Base-by-base conservation (phyloP, 768 basidiomycete species). In the Krasilnikovozyma curviuscula region DNA sequence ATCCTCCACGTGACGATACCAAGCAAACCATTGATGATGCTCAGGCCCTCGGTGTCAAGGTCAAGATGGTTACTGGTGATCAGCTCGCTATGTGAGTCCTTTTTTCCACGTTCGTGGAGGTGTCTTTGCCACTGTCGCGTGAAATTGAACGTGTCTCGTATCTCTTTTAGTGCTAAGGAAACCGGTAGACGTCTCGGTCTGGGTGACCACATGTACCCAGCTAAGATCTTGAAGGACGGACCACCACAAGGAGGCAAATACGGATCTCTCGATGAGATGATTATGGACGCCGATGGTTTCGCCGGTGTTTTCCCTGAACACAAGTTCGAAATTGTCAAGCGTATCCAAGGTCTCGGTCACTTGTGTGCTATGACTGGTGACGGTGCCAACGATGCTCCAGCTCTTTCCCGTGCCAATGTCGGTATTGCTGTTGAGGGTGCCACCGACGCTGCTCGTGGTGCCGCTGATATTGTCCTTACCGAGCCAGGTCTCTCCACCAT, bases 61-160 rank as follows among this genome's bases (percentile, higher is more conserved):
- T 97, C 65, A 97, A 97, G 80, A 97, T 97, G 91, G 91, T 95
- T 53, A 97, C 91, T n/a, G 91, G 91, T 72, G 91, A 97, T 65
- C 91, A 97, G 71, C 84, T 97, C 63, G 91, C 91, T 56, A 97
- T 97, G n/a, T n/a, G n/a, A n/a, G n/a, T n/a, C n/a, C n/a, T n/a
- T n/a, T n/a, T n/a, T n/a, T n/a, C n/a, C n/a, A n/a, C n/a, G n/a
- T n/a, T n/a, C n/a, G n/a, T n/a, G n/a, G n/a, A n/a, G n/a, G n/a
- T n/a, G n/a, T n/a, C n/a, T n/a, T n/a, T n/a, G n/a, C n/a, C n/a
- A n/a, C n/a, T n/a, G n/a, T n/a, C n/a, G n/a, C n/a, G n/a, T n/a
- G n/a, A n/a, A n/a, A n/a, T n/a, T n/a, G n/a, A n/a, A n/a, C n/a
- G n/a, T n/a, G n/a, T n/a, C n/a, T n/a, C n/a, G n/a, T n/a, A n/a